phyloP scores from a whole-genome alignment of 1,284 basidiomycete genomes.

The Ceratobasidium sp. region DNA sequence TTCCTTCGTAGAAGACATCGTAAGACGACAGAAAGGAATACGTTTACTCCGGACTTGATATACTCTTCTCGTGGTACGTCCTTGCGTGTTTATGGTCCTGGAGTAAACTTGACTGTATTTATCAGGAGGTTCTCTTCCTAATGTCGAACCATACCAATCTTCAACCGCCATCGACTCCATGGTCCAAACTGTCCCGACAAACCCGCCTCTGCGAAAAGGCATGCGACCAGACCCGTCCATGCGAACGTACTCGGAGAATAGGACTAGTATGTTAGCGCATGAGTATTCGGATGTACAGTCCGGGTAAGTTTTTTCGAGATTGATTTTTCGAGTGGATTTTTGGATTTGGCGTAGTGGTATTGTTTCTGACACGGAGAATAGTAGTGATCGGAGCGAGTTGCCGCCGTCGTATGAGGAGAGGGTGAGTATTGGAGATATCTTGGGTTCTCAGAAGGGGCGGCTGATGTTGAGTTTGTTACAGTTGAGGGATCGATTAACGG shows the following conservation, averaged over 20 bases:
- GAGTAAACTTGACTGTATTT: too few relatives aligned
- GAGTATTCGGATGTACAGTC: background rate
- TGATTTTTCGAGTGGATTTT: background rate
- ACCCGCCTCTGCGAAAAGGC: background rate
- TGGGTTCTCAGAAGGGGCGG: background rate
- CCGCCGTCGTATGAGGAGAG: conserved; percentile 4
- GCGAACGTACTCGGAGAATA: background rate
- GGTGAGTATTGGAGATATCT: background rate
- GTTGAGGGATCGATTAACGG: background rate
- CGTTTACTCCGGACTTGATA: background rate
- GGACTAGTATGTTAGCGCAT: background rate
- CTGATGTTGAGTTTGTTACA: background rate
- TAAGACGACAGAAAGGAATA: background rate
- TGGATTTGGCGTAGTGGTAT: background rate
- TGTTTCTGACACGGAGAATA: background rate
- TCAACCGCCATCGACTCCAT: background rate
- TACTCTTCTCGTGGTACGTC: background rate
- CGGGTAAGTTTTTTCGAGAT: background rate
- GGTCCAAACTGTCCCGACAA: background rate
- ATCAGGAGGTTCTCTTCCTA: background rate
- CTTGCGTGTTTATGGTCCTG: too few relatives aligned
- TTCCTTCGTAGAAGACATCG: background rate
- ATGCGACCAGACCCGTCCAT: background rate
- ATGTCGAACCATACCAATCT: conserved; percentile 1
- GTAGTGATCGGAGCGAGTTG: background rate